Conservation (phyloP, 148 eudicot genomes). For the Amaranthus cruentus region DNA sequence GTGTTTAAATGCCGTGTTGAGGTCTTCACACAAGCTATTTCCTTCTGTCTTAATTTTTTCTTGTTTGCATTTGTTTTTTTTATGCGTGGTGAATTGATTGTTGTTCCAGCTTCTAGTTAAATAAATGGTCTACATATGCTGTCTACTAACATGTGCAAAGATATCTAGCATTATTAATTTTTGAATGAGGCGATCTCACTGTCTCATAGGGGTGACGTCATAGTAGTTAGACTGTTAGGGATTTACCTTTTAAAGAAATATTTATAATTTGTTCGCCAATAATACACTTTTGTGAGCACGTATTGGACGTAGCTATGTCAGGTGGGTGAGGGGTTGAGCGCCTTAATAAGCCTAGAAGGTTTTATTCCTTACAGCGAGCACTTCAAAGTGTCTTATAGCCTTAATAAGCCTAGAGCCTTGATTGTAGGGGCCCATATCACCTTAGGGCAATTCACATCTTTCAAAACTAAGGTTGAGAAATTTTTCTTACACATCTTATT, state of each 20-base stretch:
- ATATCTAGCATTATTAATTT: not conserved
- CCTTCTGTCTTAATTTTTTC: not conserved
- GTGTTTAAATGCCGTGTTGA: not conserved
- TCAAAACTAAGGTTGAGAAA: too few relatives aligned
- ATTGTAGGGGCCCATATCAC: too few relatives aligned
- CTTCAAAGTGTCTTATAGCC: too few relatives aligned
- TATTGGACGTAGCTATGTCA: not conserved
- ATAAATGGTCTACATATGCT: not conserved
- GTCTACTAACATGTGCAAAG: not conserved
- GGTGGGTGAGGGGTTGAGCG: too few relatives aligned
- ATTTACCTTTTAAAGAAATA: not conserved
- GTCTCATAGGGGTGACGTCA: too few relatives aligned
- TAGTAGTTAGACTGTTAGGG: too few relatives aligned
- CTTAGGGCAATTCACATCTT: too few relatives aligned
- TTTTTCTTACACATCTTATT: too few relatives aligned
- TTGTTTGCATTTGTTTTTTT: not conserved
- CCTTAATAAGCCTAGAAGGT: too few relatives aligned
- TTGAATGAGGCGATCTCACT: not conserved
- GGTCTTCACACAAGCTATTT: not conserved
- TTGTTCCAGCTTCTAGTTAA: not conserved
- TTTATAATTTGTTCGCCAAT: not conserved
- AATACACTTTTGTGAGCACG: not conserved
- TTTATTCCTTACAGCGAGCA: too few relatives aligned
- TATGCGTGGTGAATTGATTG: not conserved
- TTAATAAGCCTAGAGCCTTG: too few relatives aligned